These are phyloP conservation scores for Candida quercuum DNA, from an alignment of 805 yeast genomes.

Conservation along the genomic window DNA sequence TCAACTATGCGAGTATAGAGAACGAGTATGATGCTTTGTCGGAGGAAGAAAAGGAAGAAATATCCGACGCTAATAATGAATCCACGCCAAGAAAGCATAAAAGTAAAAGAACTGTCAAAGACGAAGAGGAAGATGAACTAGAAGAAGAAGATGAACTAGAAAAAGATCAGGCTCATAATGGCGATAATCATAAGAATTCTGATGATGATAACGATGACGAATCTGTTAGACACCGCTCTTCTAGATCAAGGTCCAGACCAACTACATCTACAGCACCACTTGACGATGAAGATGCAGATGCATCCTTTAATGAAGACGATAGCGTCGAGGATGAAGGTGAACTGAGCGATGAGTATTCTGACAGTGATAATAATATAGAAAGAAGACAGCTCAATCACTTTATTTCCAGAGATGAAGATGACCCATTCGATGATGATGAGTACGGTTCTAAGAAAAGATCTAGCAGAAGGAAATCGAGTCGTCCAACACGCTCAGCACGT, in stretches of 20 bases:
- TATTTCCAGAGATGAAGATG: conserved; percentile 23
- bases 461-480: no score
- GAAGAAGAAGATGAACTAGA: conserved; percentile 7
- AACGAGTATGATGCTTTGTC: conserved; percentile 25
- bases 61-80: conserved; percentile 1
- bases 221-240: conserved; percentile 6
- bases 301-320: conserved; percentile 34
- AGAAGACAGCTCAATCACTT: conserved; percentile 20
- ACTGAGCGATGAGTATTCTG: conserved; percentile 10
- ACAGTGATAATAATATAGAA: conserved; percentile 6
- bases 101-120: conserved; percentile 5
- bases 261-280: conserved; percentile 10
- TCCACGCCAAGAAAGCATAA: no score
- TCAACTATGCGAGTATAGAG: conserved; percentile 32
- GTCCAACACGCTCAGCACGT: no score
- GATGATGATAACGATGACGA: conserved; percentile 8
- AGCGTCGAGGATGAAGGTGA: conserved; percentile 29
- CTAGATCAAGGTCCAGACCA: conserved; percentile 6
- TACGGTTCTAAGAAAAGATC: conserved; percentile 8
- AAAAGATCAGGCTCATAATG: conserved; percentile 4
- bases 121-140: conserved; percentile 6
- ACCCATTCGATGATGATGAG: conserved; percentile 15
- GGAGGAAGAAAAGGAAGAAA: conserved; percentile 16
- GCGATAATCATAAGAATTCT: conserved; percentile 11
- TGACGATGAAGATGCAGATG: conserved; percentile 25